Evolutionary conservation across 2,329 filamentous ascomycete genomes (phyloP).

Genomic region (Hortaea werneckii): DNA sequence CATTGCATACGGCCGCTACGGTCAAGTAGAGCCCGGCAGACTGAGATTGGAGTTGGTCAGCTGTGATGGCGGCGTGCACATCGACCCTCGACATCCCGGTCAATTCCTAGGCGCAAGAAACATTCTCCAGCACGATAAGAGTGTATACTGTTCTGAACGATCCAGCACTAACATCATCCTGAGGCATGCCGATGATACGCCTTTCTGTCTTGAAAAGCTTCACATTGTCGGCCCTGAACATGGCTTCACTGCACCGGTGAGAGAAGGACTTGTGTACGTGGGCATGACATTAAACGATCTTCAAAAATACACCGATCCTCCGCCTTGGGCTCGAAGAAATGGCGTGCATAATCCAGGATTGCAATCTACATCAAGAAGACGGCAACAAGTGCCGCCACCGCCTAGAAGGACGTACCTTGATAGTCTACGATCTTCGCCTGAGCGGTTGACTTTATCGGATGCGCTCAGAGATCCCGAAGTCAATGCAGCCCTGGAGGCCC

Average conservation of each 20-base stretch:
- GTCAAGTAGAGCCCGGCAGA: conserved; percentile 73
- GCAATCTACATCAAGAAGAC: conserved; percentile 1
- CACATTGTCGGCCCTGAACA: conserved; percentile 75
- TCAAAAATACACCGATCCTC: conserved; percentile 36
- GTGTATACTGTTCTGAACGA: conserved; percentile 85
- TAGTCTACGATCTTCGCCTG: conserved; percentile 15
- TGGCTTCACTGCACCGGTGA: conserved; percentile 80
- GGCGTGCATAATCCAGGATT: conserved; percentile 19
- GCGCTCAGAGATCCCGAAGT: conserved; percentile 22
- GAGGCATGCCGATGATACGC: conserved; percentile 66
- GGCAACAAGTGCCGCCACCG: not conserved
- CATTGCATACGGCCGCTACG: conserved; percentile 75
- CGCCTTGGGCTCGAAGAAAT: conserved; percentile 14
- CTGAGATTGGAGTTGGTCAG: conserved; percentile 80
- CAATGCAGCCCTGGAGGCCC: conserved; percentile 9
- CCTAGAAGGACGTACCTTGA: conserved; percentile 4
- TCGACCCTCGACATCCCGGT: conserved; percentile 33
- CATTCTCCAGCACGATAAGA: conserved; percentile 68
- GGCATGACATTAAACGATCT: conserved; percentile 75
- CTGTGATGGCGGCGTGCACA: conserved; percentile 70
- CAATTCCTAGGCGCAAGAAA: conserved; percentile 64
- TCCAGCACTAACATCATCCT: conserved; percentile 79
- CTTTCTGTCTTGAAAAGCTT: conserved; percentile 76
- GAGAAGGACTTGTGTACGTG: conserved; percentile 87
- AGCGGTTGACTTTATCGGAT: conserved; percentile 21